phyloP scores from a whole-genome alignment of 2,329 filamentous ascomycete genomes.

The Cladophialophora chaetospira region DNA sequence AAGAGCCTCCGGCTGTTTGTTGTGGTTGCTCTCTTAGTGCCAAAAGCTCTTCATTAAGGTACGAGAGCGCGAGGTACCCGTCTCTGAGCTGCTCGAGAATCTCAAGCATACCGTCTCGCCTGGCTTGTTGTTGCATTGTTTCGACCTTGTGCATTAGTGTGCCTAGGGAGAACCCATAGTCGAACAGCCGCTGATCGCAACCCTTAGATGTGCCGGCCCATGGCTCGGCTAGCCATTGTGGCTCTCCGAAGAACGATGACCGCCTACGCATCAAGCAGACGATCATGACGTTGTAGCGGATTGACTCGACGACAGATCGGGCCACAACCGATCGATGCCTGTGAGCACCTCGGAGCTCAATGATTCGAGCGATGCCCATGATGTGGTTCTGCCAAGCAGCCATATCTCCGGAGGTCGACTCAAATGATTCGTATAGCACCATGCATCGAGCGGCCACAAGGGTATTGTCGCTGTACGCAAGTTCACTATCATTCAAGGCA shows the following conservation, averaged over 20 bases:
- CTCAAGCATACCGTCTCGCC: neutral
- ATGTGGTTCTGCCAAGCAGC: constrained; percentile 18
- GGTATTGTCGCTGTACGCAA: constrained; percentile 1
- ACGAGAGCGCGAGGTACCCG: neutral
- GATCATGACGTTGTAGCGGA: constrained; percentile 16
- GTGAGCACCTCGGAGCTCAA: constrained; percentile 13
- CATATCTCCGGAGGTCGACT: constrained; percentile 17
- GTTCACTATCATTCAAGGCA: constrained; percentile 1
- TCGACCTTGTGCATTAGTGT: neutral
- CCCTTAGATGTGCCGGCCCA: constrained; percentile 9
- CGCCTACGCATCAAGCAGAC: constrained; percentile 2
- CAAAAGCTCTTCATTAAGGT: neutral
- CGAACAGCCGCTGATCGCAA: constrained; percentile 12
- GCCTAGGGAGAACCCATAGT: constrained; percentile 13
- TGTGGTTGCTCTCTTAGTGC: neutral
- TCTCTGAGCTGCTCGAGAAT: constrained; percentile 1
- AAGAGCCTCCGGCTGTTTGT: too few relatives aligned
- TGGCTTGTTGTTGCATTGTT: too few relatives aligned
- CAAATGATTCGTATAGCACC: constrained; percentile 16
- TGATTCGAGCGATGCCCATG: constrained; percentile 10
- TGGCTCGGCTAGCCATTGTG: constrained; percentile 11
- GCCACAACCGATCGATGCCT: neutral
- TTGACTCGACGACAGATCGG: constrained; percentile 13
- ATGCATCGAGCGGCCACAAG: constrained; percentile 19
- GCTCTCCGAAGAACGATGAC: constrained; percentile 1